phyloP scores from a whole-genome alignment of 1,284 basidiomycete species.

The Malassezia furfur region DNA sequence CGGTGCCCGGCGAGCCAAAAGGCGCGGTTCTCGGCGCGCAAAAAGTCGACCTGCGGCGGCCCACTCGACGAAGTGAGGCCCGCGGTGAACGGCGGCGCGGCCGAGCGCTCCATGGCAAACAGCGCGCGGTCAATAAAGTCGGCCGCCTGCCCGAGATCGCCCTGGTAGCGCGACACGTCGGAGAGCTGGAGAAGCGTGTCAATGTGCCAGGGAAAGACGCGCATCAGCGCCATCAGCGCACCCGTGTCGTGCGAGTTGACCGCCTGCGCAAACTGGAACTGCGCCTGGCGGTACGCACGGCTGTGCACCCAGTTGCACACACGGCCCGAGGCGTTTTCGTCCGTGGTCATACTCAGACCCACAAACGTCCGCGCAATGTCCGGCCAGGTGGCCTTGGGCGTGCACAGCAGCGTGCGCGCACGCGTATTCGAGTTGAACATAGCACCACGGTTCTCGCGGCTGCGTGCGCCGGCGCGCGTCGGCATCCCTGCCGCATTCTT shows the following conservation, averaged over 20 bases:
- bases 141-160: conserved; percentile 41
- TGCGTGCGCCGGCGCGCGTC: conserved; percentile 19
- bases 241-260: conserved; percentile 41
- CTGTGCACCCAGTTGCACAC: conserved; percentile 36
- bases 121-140: conserved; percentile 44
- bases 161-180: conserved; percentile 43
- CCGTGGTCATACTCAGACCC: conserved; percentile 39
- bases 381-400: conserved; percentile 40
- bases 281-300: conserved; percentile 38
- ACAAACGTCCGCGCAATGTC: conserved; percentile 40
- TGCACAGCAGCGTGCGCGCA: conserved; percentile 33
- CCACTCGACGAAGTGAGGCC: conserved; percentile 33
- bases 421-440: conserved; percentile 40
- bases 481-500: conserved; percentile 15
- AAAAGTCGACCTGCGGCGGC: conserved; percentile 36
- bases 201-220: conserved; percentile 45
- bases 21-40: conserved; percentile 38
- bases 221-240: conserved; percentile 30
- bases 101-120: conserved; percentile 41
- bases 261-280: conserved; percentile 44
- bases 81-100: conserved; percentile 28
- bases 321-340: conserved; percentile 23
- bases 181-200: conserved; percentile 43
- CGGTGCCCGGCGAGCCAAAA: conserved; percentile 43
- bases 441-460: conserved; percentile 26